A percentile compares a stretch with the other conserved stretches of the same genome.
These are phyloP conservation scores for Thielaviopsis musarum DNA, from an alignment of 2,329 filamentous ascomycete species.

Conservation along the genomic window DNA sequence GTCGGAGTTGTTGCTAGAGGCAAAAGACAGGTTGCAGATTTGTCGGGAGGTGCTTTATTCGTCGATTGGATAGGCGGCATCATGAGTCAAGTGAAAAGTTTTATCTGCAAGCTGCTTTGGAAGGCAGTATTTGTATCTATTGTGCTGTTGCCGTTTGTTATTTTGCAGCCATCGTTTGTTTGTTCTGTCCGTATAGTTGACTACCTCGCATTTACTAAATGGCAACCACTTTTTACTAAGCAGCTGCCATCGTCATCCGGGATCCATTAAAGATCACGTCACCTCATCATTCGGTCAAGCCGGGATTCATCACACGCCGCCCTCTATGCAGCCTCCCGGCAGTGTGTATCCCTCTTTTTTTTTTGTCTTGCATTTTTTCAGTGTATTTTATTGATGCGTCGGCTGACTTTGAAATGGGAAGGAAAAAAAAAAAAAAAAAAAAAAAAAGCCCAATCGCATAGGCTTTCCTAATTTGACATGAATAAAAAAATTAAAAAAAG, in stretches of 20 bases:
- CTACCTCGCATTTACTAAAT: not conserved
- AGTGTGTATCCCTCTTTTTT: not conserved
- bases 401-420: too few species aligned
- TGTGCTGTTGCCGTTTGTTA: not conserved
- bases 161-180: not conserved
- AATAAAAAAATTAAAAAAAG: too few species aligned
- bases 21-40: conserved; percentile 4
- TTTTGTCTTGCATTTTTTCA: not conserved
- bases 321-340: too few species aligned
- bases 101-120: not conserved
- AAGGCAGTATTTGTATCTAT: not conserved
- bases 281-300: too few species aligned
- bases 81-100: not conserved
- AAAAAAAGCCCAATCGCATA: too few species aligned
- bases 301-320: too few species aligned
- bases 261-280: not conserved
- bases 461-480: too few species aligned
- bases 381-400: too few species aligned
- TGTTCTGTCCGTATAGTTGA: too few species aligned
- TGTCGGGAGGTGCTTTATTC: conserved; percentile 2
- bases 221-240: not conserved
- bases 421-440: too few species aligned
- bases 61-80: not conserved
- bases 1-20: conserved; percentile 6
- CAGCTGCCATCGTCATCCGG: not conserved